Conservation (phyloP, 257 asterid genomes). For the Fraxinus pennsylvanica region DNA sequence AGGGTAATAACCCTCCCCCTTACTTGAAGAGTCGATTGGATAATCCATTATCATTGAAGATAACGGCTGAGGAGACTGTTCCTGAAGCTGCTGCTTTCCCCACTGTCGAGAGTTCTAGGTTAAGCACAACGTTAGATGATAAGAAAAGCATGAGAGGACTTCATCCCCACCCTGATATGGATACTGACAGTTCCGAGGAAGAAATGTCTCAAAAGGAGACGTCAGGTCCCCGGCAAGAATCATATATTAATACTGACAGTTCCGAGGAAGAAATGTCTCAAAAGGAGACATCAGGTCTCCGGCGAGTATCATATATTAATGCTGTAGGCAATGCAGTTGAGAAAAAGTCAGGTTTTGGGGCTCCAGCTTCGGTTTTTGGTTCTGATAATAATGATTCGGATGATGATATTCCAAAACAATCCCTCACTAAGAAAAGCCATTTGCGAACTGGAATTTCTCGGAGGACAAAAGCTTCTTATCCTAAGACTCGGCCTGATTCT, state of each 20-base stretch:
- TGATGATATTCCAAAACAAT: slow-evolving; percentile 47
- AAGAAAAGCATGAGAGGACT: slow-evolving; percentile 41
- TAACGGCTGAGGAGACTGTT: slow-evolving; percentile 35
- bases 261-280: slow-evolving; percentile 47
- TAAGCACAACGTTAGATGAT: slow-evolving; percentile 20
- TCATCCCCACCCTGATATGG: slow-evolving; percentile 38
- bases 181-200: slow-evolving; percentile 54
- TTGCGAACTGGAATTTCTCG: slow-evolving; percentile 59
- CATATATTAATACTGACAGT: slow-evolving; percentile 18
- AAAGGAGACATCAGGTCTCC: slow-evolving; percentile 28
- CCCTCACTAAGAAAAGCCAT: slow-evolving; percentile 37
- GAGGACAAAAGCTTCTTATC: slow-evolving; percentile 57
- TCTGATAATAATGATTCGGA: slow-evolving; percentile 62
- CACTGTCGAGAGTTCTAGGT: slow-evolving; percentile 34
- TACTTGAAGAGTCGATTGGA: slow-evolving; percentile 45
- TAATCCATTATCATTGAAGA: slow-evolving; percentile 38
- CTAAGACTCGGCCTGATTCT: slow-evolving; percentile 30
- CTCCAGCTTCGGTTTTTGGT: slow-evolving; percentile 39
- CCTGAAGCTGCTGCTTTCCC: slow-evolving; percentile 13
- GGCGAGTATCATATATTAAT: slow-evolving; percentile 25
- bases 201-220: slow-evolving; percentile 38
- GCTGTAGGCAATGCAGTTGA: slow-evolving; percentile 23
- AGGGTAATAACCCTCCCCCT: slow-evolving; percentile 55
- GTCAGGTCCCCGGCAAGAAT: slow-evolving; percentile 26
- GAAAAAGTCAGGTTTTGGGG: slow-evolving; percentile 36